These are phyloP conservation scores for Effrenium voratum DNA, from an alignment of 73 alveolate species.

Conservation along the genomic window DNA sequence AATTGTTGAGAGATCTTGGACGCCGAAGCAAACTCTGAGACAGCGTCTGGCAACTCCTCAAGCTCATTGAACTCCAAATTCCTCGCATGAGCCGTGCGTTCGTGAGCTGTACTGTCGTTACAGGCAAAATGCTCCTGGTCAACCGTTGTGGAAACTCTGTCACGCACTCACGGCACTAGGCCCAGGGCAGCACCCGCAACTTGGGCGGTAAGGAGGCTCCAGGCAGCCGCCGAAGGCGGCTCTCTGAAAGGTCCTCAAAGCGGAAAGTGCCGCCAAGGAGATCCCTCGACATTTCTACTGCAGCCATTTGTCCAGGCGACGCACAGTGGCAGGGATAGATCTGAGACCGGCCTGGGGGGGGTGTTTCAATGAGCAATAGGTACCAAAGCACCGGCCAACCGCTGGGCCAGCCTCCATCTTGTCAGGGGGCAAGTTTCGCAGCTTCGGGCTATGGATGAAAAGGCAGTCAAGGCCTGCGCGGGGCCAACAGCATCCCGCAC, in stretches of 20 bases:
- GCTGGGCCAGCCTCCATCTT: constrained; percentile 30
- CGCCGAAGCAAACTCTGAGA: background rate
- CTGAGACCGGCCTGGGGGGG: background rate
- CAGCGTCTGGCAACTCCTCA: constrained; percentile 44
- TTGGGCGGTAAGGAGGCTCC: background rate
- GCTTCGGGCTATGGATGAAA: constrained; percentile 54
- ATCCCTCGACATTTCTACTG: too few species aligned
- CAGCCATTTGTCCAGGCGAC: constrained; percentile 63
- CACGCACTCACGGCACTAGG: background rate
- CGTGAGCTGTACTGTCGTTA: background rate
- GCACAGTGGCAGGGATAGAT: background rate
- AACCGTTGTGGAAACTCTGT: too few species aligned
- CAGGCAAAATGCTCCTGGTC: too few species aligned
- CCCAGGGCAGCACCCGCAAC: background rate
- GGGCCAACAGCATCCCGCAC: background rate
- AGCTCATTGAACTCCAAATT: constrained; percentile 75
- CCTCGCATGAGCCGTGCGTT: background rate
- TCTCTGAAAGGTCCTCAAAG: constrained; percentile 31
- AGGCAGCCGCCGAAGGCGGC: constrained; percentile 15
- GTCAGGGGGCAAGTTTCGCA: constrained; percentile 39
- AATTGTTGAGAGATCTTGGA: background rate
- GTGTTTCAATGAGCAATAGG: too few species aligned
- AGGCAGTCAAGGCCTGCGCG: constrained; percentile 46
- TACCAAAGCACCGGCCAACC: too few species aligned
- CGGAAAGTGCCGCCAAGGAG: too few species aligned